Evolutionary conservation across 2,329 filamentous ascomycete genomes (phyloP), one percentile per base, ranked within the genome.

Genomic region (Aspergillus tanneri): DNA sequence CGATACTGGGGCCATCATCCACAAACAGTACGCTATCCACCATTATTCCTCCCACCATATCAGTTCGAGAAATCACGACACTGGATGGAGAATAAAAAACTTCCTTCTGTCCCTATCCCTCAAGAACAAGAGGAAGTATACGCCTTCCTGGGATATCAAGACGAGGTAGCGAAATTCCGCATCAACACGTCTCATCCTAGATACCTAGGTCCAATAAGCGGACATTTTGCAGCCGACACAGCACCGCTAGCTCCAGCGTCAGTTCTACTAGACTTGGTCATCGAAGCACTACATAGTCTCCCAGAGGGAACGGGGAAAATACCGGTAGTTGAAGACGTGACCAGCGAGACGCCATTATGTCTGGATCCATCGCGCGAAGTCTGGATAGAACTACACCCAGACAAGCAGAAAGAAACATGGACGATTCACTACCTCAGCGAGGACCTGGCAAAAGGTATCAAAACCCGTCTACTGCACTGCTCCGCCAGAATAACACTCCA

Each of bases 61-160:
- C 73, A 76, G 37, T 76, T 76, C 43, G 72, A 74, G 14, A 69
- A 70, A 40, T 43, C 55, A 0, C 43, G 57, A 0, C 72, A 75
- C 41, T 75, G 72, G 72, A 38, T 75, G 10, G 61, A 70, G 4
- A 55, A 57, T 16, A 56, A 56, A 18, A 44, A 36, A 2, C 43
- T 51, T 12, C 51, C 48, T 14, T 10, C 25, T 23, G 5, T 11
- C 4, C 36, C 32, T 4, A 30, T n/a, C 4, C 10, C 28, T 12
- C 34, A 11, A 5, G 7, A 36, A 27, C 21, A 42, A 3, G 23
- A 44, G 1, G 35, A 30, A 12, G 9, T 47, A 12, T 50, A 54
- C 24, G 24, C 18, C 2, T 56, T 57, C 19, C 19, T 25, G 2
- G 54, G 49, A 2, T 57, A 57, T 11, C 40, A 52, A 25, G 56